These are phyloP conservation scores for Penicillium simplicissimum DNA, from an alignment of 495 filamentous ascomycete genomes.

Conservation along the genomic window DNA sequence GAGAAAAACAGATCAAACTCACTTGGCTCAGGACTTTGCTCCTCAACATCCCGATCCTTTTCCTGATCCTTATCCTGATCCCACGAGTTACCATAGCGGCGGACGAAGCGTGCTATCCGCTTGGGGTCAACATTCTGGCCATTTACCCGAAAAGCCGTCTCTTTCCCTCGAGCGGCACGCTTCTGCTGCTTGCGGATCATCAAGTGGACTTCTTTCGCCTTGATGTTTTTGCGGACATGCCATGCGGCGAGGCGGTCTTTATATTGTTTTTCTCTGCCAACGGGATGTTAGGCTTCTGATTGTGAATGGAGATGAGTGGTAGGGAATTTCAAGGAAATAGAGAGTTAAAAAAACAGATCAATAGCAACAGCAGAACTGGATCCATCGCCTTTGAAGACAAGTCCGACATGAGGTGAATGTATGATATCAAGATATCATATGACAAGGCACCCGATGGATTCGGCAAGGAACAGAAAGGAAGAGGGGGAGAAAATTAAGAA, in stretches of 20 bases:
- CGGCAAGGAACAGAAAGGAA: conserved; percentile 6
- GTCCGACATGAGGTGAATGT: neutral
- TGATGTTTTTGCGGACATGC: conserved; percentile 49
- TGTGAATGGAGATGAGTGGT: neutral
- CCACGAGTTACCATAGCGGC: conserved; percentile 34
- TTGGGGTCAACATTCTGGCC: conserved; percentile 43
- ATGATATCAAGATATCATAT: conserved; percentile 1
- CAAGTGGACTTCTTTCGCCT: conserved; percentile 44
- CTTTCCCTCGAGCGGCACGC: conserved; percentile 44
- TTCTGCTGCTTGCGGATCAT: conserved; percentile 48
- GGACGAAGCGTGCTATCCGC: conserved; percentile 42
- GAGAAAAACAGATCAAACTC: conserved; percentile 10
- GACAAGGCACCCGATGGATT: neutral
- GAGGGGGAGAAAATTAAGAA: conserved; percentile 12
- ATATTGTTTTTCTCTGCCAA: conserved; percentile 48
- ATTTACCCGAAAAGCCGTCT: conserved; percentile 42
- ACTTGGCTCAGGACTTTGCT: conserved; percentile 41
- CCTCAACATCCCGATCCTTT: conserved; percentile 23
- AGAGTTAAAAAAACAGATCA: neutral
- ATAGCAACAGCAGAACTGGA: neutral
- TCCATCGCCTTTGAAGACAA: neutral
- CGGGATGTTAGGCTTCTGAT: neutral
- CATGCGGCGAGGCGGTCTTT: conserved; percentile 48
- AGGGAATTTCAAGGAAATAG: neutral
- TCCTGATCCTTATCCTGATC: conserved; percentile 28